A percentile compares a stretch with the other conserved stretches of the same genome.
Evolutionary conservation across 192 early-diverging fungal species (phyloP).

Genomic region (Coemansia sp.): DNA sequence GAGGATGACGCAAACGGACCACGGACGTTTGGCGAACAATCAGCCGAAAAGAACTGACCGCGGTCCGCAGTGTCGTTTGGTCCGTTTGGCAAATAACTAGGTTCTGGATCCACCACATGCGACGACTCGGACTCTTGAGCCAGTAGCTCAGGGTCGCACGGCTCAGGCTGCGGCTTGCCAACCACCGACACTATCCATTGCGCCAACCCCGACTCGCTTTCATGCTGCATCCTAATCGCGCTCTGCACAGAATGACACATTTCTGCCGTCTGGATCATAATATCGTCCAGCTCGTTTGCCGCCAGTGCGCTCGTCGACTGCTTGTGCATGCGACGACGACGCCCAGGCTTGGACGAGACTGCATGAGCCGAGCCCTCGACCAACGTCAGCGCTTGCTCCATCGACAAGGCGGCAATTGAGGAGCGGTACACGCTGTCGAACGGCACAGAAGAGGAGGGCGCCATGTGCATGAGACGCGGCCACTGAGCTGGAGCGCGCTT

Average conservation of each 20-base stretch:
- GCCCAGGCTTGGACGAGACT: neutral
- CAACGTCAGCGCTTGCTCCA: conserved; percentile 43
- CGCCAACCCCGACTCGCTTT: conserved; percentile 32
- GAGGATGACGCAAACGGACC: neutral
- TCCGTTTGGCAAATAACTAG: no score
- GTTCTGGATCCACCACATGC: no score
- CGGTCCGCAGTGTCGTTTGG: no score
- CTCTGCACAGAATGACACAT: conserved; percentile 49
- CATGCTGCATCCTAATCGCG: conserved; percentile 33
- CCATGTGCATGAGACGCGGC: conserved; percentile 25
- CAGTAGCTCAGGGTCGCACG: neutral
- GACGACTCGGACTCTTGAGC: no score
- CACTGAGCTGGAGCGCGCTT: neutral
- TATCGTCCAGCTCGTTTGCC: conserved; percentile 41
- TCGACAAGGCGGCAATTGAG: conserved; percentile 23
- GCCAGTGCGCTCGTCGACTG: conserved; percentile 38
- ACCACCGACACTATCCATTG: conserved; percentile 29
- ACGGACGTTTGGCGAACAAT: conserved; percentile 7
- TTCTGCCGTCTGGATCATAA: conserved; percentile 49
- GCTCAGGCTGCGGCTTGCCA: conserved; percentile 5
- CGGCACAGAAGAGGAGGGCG: conserved; percentile 16
- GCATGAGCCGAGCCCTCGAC: conserved; percentile 24
- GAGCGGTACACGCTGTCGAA: conserved; percentile 35
- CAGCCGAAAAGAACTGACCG: conserved; percentile 19
- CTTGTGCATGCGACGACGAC: conserved; percentile 37